A percentile compares a stretch with the other conserved stretches of the same genome.
Conservation (phyloP, 2,329 filamentous ascomycete species). For the Ampelomyces quisqualis region DNA sequence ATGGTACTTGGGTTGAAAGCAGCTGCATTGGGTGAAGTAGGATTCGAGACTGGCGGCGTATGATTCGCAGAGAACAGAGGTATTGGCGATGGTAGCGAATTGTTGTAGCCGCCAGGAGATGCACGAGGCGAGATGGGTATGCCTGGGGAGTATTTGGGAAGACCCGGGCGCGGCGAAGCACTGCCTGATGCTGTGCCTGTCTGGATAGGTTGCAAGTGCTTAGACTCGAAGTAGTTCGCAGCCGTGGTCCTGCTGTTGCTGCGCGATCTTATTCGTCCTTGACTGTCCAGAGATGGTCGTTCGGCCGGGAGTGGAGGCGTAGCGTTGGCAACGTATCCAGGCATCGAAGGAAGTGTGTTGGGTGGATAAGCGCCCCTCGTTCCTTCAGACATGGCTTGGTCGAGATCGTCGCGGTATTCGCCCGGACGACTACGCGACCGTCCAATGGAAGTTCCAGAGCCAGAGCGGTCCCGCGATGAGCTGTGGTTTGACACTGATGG, state of each 20-base stretch:
- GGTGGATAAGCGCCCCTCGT: conserved; percentile 36
- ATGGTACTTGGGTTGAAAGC: conserved; percentile 34
- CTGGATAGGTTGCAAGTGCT: conserved; percentile 42
- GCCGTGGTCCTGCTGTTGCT: conserved; percentile 41
- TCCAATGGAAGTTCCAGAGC: conserved; percentile 54
- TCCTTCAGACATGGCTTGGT: conserved; percentile 52
- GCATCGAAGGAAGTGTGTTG: conserved; percentile 37
- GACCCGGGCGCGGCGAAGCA: conserved; percentile 28
- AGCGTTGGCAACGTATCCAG: conserved; percentile 35
- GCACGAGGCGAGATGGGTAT: conserved; percentile 42
- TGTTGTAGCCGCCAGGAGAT: conserved; percentile 41
- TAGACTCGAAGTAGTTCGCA: conserved; percentile 40
- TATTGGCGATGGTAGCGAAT: conserved; percentile 48
- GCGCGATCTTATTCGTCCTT: conserved; percentile 34
- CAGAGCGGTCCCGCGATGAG: conserved; percentile 54
- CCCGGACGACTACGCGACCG: conserved; percentile 56
- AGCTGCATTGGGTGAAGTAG: conserved; percentile 46
- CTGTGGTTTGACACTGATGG: conserved; percentile 45
- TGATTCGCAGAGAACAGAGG: conserved; percentile 54
- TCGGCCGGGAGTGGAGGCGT: conserved; percentile 33
- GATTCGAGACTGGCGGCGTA: conserved; percentile 55
- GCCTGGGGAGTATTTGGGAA: conserved; percentile 33
- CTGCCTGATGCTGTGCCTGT: conserved; percentile 27
- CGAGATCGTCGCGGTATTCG: conserved; percentile 55
- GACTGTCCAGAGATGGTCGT: conserved; percentile 29